A percentile compares a stretch with the other conserved stretches of the same genome.
Conservation (phyloP, 176 grass and related monocot species). For the Oryza meyeriana region DNA sequence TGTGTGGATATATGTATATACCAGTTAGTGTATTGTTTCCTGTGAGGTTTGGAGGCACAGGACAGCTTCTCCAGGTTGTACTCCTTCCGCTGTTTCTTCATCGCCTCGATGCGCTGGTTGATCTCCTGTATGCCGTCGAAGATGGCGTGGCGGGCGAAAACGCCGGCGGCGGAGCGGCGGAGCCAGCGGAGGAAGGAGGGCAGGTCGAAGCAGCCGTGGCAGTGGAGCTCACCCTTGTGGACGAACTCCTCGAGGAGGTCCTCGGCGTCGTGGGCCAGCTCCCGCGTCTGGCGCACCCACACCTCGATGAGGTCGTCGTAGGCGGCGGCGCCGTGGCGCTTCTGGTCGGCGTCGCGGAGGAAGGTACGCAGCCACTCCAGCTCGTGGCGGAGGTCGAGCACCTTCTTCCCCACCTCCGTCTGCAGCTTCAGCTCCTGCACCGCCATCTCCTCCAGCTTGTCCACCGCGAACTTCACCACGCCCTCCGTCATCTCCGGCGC, state of each 20-base stretch:
- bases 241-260: slow-evolving; percentile 14
- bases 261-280: slow-evolving; percentile 11
- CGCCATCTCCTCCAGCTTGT: slow-evolving; percentile 16
- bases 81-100: neutral
- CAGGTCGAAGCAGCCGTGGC: slow-evolving; percentile 15
- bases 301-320: neutral
- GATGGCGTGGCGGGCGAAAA: slow-evolving; percentile 2
- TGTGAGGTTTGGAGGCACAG: neutral
- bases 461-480: slow-evolving; percentile 9
- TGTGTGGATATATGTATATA: neutral
- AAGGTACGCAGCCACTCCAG: slow-evolving; percentile 2
- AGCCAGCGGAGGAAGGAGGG: slow-evolving; percentile 15
- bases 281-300: slow-evolving; percentile 22
- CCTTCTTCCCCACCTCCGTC: slow-evolving; percentile 22
- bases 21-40: neutral
- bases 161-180: neutral
- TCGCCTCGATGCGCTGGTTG: neutral
- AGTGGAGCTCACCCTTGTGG: slow-evolving; percentile 5
- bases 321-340: neutral
- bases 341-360: slow-evolving; percentile 6
- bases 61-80: neutral
- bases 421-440: slow-evolving; percentile 6
- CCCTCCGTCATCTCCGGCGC: neutral
- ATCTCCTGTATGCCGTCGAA: neutral
- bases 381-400: neutral